These are phyloP conservation scores for Saururus chinensis DNA, from an alignment of 164 flowering plant genomes.

Conservation along the genomic window DNA sequence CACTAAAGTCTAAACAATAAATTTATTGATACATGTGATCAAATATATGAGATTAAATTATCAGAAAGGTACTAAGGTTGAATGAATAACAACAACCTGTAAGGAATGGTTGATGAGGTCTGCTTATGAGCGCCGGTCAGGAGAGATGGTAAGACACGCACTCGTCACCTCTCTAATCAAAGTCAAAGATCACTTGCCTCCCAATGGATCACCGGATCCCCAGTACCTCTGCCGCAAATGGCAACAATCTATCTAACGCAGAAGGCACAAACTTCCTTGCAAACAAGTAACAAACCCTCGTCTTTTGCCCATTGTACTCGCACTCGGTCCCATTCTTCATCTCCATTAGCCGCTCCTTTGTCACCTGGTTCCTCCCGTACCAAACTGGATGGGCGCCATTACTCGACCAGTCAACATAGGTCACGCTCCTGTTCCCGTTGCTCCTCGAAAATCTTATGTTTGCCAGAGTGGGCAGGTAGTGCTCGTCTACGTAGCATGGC, in stretches of 20 bases:
- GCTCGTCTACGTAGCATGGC: slow-evolving; percentile 36
- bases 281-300: slow-evolving; percentile 48
- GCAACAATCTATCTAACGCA: slow-evolving; percentile 47
- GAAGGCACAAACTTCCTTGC: slow-evolving; percentile 63
- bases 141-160: too few relatives aligned
- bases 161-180: too few relatives aligned
- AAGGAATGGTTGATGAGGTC: too few relatives aligned
- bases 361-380: slow-evolving; percentile 34
- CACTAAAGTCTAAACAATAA: too few relatives aligned
- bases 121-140: too few relatives aligned
- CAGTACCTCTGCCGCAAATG: slow-evolving; percentile 45
- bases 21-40: too few relatives aligned
- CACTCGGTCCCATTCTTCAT: slow-evolving; percentile 37
- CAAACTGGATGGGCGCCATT: slow-evolving; percentile 58
- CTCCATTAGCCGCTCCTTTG: slow-evolving; percentile 33
- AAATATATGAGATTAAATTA: too few relatives aligned
- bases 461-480: slow-evolving; percentile 64
- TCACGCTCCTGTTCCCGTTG: slow-evolving; percentile 46
- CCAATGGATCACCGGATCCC: slow-evolving; percentile 15
- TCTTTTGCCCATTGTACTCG: slow-evolving; percentile 37
- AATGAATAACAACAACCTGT: too few relatives aligned
- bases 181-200: too few relatives aligned
- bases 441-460: slow-evolving; percentile 20
- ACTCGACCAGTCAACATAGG: slow-evolving; percentile 67
- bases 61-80: too few relatives aligned